Evolutionary conservation across 176 grass and related monocot genomes (phyloP).

Genomic region (Thinopyrum elongatum): DNA sequence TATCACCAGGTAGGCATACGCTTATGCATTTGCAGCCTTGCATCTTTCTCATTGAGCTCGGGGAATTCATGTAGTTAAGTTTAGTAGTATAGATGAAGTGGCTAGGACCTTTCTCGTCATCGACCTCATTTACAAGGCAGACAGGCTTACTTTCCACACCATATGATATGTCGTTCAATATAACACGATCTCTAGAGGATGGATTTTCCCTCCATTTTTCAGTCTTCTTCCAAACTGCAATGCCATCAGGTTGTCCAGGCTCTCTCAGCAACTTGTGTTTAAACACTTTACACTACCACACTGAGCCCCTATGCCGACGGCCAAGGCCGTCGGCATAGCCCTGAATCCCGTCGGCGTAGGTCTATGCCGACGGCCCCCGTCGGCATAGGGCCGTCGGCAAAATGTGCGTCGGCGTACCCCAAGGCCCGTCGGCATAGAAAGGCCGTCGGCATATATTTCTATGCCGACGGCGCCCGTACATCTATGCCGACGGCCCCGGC

Average conservation of each 20-base stretch:
- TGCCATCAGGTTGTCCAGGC: conserved; percentile 49
- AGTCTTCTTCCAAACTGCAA: conserved; percentile 51
- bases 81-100: conserved; percentile 49
- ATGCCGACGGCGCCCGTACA: too few species aligned
- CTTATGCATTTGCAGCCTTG: conserved; percentile 53
- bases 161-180: conserved; percentile 53
- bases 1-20: conserved; percentile 56
- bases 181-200: conserved; percentile 48
- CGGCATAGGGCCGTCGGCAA: too few species aligned
- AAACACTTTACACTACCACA: too few species aligned
- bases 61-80: conserved; percentile 18
- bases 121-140: conserved; percentile 58
- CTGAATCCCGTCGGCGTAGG: too few species aligned
- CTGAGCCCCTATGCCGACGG: too few species aligned
- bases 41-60: conserved; percentile 22
- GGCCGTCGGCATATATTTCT: too few species aligned
- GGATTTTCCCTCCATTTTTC: conserved; percentile 53
- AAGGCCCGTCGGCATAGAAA: too few species aligned
- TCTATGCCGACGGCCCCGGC: too few species aligned
- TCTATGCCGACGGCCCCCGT: too few species aligned
- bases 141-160: conserved; percentile 65
- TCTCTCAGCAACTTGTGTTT: conserved; percentile 52
- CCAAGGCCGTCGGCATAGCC: too few species aligned
- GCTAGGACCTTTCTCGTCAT: conserved; percentile 43
- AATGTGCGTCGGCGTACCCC: too few species aligned